Conservation (phyloP, 2,329 filamentous ascomycete species). For the Tolypocladium album region DNA sequence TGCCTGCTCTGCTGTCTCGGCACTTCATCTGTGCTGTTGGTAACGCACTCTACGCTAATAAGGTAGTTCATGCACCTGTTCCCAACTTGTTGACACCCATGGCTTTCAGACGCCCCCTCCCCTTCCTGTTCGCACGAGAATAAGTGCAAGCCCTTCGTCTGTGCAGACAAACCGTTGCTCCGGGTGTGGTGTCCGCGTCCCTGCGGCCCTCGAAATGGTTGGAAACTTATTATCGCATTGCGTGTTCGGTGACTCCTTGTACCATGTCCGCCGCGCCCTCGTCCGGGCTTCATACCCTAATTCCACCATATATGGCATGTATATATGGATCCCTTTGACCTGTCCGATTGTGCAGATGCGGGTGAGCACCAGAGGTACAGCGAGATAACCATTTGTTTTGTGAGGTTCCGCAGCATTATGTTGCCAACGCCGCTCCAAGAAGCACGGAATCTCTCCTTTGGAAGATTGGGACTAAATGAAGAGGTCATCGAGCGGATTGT, state of each 20-base stretch:
- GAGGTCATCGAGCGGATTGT: not conserved
- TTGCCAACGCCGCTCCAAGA: not conserved
- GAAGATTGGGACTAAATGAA: not conserved
- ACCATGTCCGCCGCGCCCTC: not conserved
- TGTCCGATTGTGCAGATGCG: not conserved
- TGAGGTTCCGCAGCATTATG: too few relatives aligned
- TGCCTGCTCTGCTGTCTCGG: not conserved
- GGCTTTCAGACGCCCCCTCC: not conserved
- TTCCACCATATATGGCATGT: not conserved
- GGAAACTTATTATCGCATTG: not conserved
- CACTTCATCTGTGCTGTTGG: not conserved
- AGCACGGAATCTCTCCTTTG: not conserved
- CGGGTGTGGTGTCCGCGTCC: too few relatives aligned
- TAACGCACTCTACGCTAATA: not conserved
- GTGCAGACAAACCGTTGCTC: not conserved
- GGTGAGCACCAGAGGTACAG: not conserved
- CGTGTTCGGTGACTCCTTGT: not conserved
- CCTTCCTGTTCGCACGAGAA: not conserved
- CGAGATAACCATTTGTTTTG: too few relatives aligned
- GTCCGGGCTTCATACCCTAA: not conserved
- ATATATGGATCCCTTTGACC: not conserved
- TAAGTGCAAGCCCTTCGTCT: not conserved
- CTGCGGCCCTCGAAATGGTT: too few relatives aligned
- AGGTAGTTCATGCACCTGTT: not conserved
- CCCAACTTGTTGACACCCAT: not conserved